Percentiles rank a stretch among this genome's conserved stretches.
phyloP scores from a whole-genome alignment of 768 basidiomycete genomes.

The Lactarius deliciosus region DNA sequence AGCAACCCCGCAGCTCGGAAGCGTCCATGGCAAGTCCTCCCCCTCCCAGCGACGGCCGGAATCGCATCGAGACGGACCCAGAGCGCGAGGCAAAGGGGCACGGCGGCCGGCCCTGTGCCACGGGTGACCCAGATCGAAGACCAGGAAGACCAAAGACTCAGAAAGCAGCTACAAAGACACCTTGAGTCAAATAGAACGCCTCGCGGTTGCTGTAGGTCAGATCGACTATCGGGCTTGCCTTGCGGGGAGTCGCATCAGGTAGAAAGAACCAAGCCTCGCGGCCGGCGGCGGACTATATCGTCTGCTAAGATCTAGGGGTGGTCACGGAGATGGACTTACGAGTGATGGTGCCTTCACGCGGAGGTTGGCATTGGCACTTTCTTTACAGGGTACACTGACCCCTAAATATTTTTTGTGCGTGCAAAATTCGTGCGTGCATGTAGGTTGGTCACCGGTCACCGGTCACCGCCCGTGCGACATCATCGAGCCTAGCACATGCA shows the following conservation, averaged over 20 bases:
- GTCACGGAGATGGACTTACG: too few relatives aligned
- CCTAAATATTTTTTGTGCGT: background rate
- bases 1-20: background rate
- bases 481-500: background rate
- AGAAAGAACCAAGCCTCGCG: background rate
- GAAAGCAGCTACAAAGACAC: background rate
- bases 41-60: background rate
- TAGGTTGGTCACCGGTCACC: too few relatives aligned
- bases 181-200: too few relatives aligned
- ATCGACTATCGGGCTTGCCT: background rate
- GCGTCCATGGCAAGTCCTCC: background rate
- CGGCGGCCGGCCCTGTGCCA: background rate
- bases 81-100: background rate
- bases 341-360: background rate
- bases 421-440: background rate
- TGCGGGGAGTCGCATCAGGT: background rate
- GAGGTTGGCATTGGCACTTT: background rate
- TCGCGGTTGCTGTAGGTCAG: background rate
- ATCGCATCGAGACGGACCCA: background rate
- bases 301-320: background rate
- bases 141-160: background rate
- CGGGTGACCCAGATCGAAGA: background rate
- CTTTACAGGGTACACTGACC: background rate
- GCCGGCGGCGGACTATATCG: too few relatives aligned
- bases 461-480: background rate